These are phyloP conservation scores for Hemerocallis citrina DNA, from an alignment of 106 monocot genomes.

Conservation along the genomic window DNA sequence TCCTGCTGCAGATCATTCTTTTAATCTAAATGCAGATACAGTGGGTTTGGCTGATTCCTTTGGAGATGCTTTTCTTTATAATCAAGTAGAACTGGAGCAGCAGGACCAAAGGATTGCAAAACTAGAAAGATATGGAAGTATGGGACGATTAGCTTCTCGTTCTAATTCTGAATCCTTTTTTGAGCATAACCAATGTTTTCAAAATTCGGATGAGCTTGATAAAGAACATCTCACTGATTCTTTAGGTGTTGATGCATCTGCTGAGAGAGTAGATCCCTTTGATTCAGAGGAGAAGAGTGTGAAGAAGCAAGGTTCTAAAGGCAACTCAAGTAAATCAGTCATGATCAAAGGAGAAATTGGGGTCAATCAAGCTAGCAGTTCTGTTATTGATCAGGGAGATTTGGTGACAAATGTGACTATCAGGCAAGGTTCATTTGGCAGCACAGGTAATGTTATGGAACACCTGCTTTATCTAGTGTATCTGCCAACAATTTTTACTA, in stretches of 20 bases:
- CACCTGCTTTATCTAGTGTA: background rate
- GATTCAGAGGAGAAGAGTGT: constrained; percentile 24
- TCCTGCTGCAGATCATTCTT: constrained; percentile 7
- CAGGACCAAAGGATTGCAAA: constrained; percentile 18
- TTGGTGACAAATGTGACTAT: background rate
- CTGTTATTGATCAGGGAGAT: constrained; percentile 6
- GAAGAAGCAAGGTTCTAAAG: constrained; percentile 14
- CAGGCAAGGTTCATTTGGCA: constrained; percentile 19
- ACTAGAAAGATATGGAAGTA: constrained; percentile 28
- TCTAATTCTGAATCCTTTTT: constrained; percentile 22
- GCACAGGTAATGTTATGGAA: constrained; percentile 10
- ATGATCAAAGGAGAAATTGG: background rate
- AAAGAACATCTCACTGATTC: constrained; percentile 14
- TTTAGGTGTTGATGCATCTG: constrained; percentile 9
- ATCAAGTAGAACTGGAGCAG: constrained; percentile 5
- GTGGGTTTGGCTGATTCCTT: constrained; percentile 15
- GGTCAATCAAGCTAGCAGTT: constrained; percentile 4
- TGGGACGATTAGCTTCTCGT: constrained; percentile 13
- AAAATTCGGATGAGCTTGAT: constrained; percentile 11
- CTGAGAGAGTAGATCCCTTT: constrained; percentile 17
- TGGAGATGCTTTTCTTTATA: constrained; percentile 22
- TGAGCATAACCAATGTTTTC: constrained; percentile 32
- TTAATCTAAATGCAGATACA: constrained; percentile 20
- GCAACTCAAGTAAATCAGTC: constrained; percentile 6
- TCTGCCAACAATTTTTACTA: background rate